phyloP scores from a whole-genome alignment of 352 stramenopile genomes.

The Poterioochromonas sp. region DNA sequence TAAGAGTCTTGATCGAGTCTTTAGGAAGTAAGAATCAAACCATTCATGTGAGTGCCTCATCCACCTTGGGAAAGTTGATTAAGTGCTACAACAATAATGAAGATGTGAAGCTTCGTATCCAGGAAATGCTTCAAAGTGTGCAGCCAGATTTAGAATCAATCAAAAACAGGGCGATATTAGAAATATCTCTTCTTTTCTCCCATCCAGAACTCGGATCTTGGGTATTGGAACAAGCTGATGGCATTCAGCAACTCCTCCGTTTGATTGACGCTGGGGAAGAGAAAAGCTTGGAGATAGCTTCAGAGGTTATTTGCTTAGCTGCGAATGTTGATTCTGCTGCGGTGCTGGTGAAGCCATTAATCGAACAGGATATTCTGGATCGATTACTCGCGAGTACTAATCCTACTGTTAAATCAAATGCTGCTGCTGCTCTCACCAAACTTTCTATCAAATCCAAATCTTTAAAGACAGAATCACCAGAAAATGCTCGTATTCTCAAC shows the following conservation, averaged over 20 bases:
- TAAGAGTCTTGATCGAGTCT: neutral
- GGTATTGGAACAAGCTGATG: neutral
- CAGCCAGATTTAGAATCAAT: neutral
- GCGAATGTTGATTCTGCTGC: neutral
- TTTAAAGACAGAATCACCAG: neutral
- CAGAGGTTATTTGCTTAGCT: slow-evolving; percentile 6
- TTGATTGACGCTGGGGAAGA: neutral
- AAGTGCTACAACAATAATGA: neutral
- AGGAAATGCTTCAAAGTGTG: neutral
- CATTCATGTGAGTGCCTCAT: neutral
- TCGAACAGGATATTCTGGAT: neutral
- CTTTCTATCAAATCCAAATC: slow-evolving; percentile 14
- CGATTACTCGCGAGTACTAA: neutral
- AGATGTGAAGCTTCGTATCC: neutral
- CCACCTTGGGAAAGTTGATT: neutral
- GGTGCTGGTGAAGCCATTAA: neutral
- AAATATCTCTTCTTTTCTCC: neutral
- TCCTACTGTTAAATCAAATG: neutral
- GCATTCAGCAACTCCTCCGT: neutral
- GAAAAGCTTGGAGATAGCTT: neutral
- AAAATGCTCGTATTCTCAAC: neutral
- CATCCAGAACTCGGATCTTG: slow-evolving; percentile 3
- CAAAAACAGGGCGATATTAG: neutral
- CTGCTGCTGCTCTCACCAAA: slow-evolving; percentile 5
- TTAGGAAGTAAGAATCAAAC: neutral